These are phyloP conservation scores for Salix brachista DNA, from an alignment of 345 rosid genomes.

Conservation along the genomic window DNA sequence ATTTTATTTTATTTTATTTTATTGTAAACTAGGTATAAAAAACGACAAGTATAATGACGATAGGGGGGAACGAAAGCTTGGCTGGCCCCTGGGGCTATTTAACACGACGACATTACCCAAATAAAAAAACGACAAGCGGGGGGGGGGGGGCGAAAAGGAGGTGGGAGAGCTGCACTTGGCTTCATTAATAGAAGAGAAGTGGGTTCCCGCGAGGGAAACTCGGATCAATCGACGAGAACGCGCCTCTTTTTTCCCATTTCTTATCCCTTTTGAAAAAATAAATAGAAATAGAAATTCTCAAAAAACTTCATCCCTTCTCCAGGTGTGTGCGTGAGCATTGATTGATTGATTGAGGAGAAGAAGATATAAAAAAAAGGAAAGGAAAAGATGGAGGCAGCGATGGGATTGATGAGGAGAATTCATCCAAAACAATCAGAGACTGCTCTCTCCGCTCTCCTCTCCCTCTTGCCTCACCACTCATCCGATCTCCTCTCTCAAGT, in stretches of 20 bases:
- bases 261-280: background rate
- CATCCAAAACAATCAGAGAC: conserved; percentile 88
- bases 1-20: too few relatives aligned
- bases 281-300: background rate
- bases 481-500: conserved; percentile 98
- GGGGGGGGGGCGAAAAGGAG: background rate
- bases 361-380: background rate
- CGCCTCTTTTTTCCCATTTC: conserved; percentile 9
- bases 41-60: too few relatives aligned
- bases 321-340: background rate
- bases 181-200: background rate
- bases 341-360: background rate
- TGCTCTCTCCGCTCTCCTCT: conserved; percentile 87
- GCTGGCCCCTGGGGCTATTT: too few relatives aligned
- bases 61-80: too few relatives aligned
- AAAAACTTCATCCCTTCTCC: background rate
- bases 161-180: background rate
- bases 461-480: conserved; percentile 84
- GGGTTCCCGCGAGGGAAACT: conserved; percentile 30
- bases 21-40: too few relatives aligned
- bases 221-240: conserved; percentile 26
- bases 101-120: too few relatives aligned
- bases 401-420: conserved; percentile 89
- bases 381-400: conserved; percentile 71
- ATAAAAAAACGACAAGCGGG: too few relatives aligned